These are phyloP conservation scores for Xylariaceae sp. DNA, from an alignment of 2,329 filamentous ascomycete genomes.

Conservation along the genomic window DNA sequence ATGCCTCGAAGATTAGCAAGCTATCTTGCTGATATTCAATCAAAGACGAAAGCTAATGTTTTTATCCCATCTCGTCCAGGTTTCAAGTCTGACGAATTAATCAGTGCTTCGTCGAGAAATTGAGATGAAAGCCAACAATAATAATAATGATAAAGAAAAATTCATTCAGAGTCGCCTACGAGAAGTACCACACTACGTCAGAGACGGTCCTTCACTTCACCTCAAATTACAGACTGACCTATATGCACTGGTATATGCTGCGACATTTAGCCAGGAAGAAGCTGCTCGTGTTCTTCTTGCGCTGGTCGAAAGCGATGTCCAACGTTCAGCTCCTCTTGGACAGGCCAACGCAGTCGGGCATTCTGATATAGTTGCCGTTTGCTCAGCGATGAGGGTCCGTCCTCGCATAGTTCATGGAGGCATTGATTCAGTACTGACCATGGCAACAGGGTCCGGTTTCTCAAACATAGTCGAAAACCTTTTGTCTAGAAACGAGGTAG, in stretches of 20 bases:
- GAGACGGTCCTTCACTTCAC: background rate
- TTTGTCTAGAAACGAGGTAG: background rate
- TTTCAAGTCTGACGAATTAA: background rate
- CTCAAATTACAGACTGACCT: background rate
- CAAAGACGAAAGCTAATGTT: background rate
- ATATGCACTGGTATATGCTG: background rate
- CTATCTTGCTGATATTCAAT: background rate
- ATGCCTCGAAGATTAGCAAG: background rate
- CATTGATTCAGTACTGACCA: background rate
- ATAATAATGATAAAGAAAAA: background rate
- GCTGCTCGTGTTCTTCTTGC: background rate
- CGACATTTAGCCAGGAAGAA: background rate
- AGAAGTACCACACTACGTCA: background rate
- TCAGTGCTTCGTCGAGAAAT: background rate
- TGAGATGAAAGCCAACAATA: background rate
- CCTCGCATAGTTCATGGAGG: background rate
- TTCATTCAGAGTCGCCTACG: background rate
- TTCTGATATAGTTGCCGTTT: background rate
- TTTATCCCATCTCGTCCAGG: constrained; percentile 1
- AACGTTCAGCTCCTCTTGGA: background rate
- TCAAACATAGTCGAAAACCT: background rate
- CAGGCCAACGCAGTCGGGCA: background rate
- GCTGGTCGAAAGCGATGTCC: background rate
- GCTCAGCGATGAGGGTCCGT: background rate
- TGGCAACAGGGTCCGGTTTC: background rate